These are phyloP conservation scores for Plectranthus barbatus DNA, from an alignment of 257 asterid genomes.

Conservation along the genomic window DNA sequence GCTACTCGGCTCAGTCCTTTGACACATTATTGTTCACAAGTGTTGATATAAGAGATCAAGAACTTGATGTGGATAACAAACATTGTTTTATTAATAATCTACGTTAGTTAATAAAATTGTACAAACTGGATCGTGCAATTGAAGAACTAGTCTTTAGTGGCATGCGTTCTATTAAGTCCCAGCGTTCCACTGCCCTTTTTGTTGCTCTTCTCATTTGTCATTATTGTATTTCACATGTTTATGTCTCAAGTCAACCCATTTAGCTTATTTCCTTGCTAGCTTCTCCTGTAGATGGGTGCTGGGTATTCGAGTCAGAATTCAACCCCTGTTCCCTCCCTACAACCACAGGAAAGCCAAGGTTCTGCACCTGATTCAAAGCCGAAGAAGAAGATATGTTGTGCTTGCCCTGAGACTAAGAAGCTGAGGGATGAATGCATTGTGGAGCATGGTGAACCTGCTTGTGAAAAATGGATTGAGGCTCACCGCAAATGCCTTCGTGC, in stretches of 20 bases:
- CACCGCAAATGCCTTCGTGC: constrained; percentile 72
- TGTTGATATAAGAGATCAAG: not conserved
- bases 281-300: constrained; percentile 32
- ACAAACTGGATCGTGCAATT: not conserved
- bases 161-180: not conserved
- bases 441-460: constrained; percentile 66
- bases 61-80: not conserved
- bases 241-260: not conserved
- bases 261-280: not conserved
- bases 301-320: constrained; percentile 31
- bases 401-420: constrained; percentile 85
- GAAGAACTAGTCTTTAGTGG: not conserved
- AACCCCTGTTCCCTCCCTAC: constrained; percentile 34
- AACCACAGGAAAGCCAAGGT: constrained; percentile 33
- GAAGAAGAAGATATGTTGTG: constrained; percentile 90
- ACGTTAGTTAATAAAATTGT: not conserved
- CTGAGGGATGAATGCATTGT: constrained; percentile 76
- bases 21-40: not conserved
- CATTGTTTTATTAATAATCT: not conserved
- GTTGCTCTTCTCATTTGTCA: not conserved
- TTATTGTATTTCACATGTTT: not conserved
- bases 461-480: constrained; percentile 76
- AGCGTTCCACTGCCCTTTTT: not conserved
- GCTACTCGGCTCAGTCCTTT: not conserved
- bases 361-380: constrained; percentile 51